Evolutionary conservation across 352 stramenopile species (phyloP), one percentile per base, ranked within the genome.

Genomic region (Phytophthora foliorum): DNA sequence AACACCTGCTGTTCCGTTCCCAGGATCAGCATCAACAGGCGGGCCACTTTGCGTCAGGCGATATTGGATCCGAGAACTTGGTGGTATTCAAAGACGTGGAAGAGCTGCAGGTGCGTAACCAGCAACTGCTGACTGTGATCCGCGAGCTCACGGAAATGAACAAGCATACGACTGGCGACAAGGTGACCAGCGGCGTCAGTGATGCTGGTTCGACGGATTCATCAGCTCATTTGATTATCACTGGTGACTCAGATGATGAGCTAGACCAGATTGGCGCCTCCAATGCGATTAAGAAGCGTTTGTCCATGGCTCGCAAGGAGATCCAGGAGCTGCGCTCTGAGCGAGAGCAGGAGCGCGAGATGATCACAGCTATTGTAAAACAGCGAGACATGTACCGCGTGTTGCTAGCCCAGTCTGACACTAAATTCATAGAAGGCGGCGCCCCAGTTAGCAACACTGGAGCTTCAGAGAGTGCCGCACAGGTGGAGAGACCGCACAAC

Each of bases 351-450:
- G 83, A 92, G 39, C 81, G 88, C 16, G 86, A 98, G 57, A 90
- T 98, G 71, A 95, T 99, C 10, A 76, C 83, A 16, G 90, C 86
- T 4, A 98, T 99, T 57, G 94, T 98, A 10, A 95, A 98, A 69
- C 97, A 99, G 72, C 91, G 97, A 22, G 96, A 99, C 80, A 94
- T 99, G 74, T 99, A 99, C 68, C 90, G 93, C 38, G 89, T 97
- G 24, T 78, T 99, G 19, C 74, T 98, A 11, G 86, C 89, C 3
- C 93, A 98, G 36, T 90, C 94, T 21, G 93, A 98, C 72, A 91
- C 76, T 13, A 83, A 87, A 36, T 93, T 88, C 45, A 11, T 82
- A 13, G 75, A 84, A 42, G 69, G 57, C 9, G 55, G 48, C 19
- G 41, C 60, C 31, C 13, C 51, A 55, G 10, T 38, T 39, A 53